Conservation (phyloP, 495 filamentous ascomycete species). For the Apodospora peruviana region DNA sequence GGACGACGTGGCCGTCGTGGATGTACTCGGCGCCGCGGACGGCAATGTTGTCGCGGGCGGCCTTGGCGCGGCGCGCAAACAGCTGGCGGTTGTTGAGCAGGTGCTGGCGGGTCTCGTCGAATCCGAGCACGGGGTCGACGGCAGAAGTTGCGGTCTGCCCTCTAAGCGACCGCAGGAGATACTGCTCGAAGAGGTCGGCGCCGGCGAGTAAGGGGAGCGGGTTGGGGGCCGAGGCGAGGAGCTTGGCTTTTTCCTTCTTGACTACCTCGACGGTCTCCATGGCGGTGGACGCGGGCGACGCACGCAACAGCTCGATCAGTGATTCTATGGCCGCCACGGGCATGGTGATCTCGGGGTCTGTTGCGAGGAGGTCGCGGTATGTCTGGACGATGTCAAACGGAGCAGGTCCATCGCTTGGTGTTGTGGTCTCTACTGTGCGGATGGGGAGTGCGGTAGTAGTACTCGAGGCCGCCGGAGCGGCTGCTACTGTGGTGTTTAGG, state of each 20-base stretch:
- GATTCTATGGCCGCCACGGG: conserved; percentile 94
- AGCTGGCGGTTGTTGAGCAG: conserved; percentile 76
- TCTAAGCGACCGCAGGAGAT: conserved; percentile 61
- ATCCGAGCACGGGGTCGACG: conserved; percentile 58
- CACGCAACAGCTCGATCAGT: conserved; percentile 74
- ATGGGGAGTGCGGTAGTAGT: conserved; percentile 9
- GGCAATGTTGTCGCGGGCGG: conserved; percentile 76
- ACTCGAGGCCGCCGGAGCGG: not conserved
- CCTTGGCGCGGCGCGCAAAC: conserved; percentile 84
- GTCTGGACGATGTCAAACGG: conserved; percentile 51
- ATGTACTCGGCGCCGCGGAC: conserved; percentile 70
- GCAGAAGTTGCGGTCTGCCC: conserved; percentile 31
- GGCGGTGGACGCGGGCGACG: conserved; percentile 72
- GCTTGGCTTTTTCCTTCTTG: conserved; percentile 58
- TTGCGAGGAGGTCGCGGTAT: conserved; percentile 45
- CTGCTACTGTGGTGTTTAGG: not conserved
- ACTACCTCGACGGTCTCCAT: conserved; percentile 89
- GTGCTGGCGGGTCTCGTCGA: conserved; percentile 75
- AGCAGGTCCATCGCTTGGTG: conserved; percentile 3
- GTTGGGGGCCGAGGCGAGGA: conserved; percentile 70
- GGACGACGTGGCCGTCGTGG: conserved; percentile 65
- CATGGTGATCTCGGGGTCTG: conserved; percentile 85
- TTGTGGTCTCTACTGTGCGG: conserved; percentile 1
- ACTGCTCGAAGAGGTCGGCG: conserved; percentile 93
- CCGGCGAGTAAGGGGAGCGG: conserved; percentile 88